A percentile compares a stretch with the other conserved stretches of the same genome.
Conservation (phyloP, 352 stramenopile genomes). For the Blastocystis sp. region DNA sequence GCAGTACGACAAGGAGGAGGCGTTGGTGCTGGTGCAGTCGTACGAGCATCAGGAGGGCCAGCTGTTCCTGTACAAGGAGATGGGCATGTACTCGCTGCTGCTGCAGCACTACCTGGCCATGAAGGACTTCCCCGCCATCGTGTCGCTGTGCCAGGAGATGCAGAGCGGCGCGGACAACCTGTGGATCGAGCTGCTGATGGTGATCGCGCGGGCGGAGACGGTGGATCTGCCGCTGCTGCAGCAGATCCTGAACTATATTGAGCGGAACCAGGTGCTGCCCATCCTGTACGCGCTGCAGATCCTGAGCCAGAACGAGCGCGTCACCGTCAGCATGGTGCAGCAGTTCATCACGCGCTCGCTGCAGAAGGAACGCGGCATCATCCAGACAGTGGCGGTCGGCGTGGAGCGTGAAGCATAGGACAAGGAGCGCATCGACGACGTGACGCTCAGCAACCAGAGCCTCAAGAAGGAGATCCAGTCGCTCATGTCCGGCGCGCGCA, state of each 20-base stretch:
- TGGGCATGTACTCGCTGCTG: constrained; percentile 88
- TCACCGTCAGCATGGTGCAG: constrained; percentile 18
- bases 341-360: background rate
- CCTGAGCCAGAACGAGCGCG: constrained; percentile 27
- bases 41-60: constrained; percentile 84
- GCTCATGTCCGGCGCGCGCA: constrained; percentile 77
- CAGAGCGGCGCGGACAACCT: constrained; percentile 83
- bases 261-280: constrained; percentile 56
- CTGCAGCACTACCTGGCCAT: constrained; percentile 88
- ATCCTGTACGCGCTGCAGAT: constrained; percentile 37
- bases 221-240: constrained; percentile 12
- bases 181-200: constrained; percentile 84
- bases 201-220: constrained; percentile 77
- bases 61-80: constrained; percentile 87
- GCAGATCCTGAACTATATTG: constrained; percentile 55
- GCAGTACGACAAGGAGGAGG: constrained; percentile 86
- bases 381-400: background rate
- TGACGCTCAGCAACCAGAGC: constrained; percentile 1
- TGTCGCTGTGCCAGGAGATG: constrained; percentile 83
- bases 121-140: constrained; percentile 82
- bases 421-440: background rate
- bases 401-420: background rate
- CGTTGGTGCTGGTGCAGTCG: constrained; percentile 87
- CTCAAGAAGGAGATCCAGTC: constrained; percentile 57
- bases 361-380: background rate